phyloP scores from a whole-genome alignment of 2,329 filamentous ascomycete genomes.

The Magnaporthales sp. region DNA sequence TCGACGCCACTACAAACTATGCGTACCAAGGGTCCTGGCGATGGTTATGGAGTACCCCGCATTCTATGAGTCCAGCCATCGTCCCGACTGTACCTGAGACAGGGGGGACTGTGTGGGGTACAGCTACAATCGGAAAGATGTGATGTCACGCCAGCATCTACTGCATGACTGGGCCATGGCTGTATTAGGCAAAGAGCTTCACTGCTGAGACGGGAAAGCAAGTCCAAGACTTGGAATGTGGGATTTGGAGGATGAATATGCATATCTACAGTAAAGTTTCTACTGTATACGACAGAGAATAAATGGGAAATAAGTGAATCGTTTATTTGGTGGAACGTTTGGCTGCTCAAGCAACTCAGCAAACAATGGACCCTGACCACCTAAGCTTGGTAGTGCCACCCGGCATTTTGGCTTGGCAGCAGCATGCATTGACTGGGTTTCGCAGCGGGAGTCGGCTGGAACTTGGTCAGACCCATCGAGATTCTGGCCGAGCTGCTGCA shows the following conservation, averaged over 20 bases:
- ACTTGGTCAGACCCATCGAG: not conserved
- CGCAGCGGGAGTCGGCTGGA: not conserved
- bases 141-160: constrained; percentile 7
- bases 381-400: not conserved
- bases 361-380: not conserved
- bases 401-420: not conserved
- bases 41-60: constrained; percentile 6
- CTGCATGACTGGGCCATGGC: not conserved
- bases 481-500: not conserved
- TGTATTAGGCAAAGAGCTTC: constrained; percentile 6
- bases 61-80: constrained; percentile 1
- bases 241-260: not conserved
- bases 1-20: not conserved
- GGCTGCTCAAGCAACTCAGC: not conserved
- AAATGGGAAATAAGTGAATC: too few species aligned
- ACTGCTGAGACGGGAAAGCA: not conserved
- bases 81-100: constrained; percentile 4
- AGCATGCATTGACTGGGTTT: not conserved
- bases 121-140: not conserved
- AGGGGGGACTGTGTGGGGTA: constrained; percentile 5
- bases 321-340: not conserved
- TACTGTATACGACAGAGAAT: not conserved
- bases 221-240: not conserved
- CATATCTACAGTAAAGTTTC: not conserved
- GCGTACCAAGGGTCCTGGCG: not conserved